These are phyloP conservation scores for Beauveria rudraprayagi DNA, from an alignment of 2,329 filamentous ascomycete genomes.

Conservation along the genomic window DNA sequence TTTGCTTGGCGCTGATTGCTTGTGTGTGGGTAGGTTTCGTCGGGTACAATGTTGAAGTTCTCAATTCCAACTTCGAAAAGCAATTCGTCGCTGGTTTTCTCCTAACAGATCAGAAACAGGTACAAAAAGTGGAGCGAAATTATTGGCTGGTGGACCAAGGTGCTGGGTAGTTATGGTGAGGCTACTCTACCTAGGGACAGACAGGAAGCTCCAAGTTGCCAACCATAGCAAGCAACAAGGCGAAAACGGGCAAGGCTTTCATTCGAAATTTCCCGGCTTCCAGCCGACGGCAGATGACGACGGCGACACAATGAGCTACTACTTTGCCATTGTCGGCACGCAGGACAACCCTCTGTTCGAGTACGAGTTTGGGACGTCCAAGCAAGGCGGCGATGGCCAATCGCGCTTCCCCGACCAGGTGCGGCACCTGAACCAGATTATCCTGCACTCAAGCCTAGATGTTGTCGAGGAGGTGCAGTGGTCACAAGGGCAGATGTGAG, in stretches of 20 bases:
- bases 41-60: conserved; percentile 17
- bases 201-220: not conserved
- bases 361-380: conserved; percentile 93
- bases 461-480: conserved; percentile 96
- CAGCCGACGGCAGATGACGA: not conserved
- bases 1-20: conserved; percentile 17
- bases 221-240: not conserved
- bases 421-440: conserved; percentile 93
- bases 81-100: not conserved
- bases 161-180: too few species aligned
- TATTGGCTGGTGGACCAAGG: conserved; percentile 14
- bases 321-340: conserved; percentile 93
- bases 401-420: conserved; percentile 83
- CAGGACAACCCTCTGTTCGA: conserved; percentile 95
- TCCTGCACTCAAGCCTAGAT: conserved; percentile 87
- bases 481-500: conserved; percentile 74
- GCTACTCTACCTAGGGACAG: not conserved
- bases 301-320: conserved; percentile 72
- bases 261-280: not conserved
- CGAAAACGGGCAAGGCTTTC: not conserved
- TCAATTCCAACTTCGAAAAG: not conserved
- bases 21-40: not conserved
- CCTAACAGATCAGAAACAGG: not conserved
- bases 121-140: conserved; percentile 20
- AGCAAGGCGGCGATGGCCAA: conserved; percentile 88